Base-by-base conservation (phyloP, 164 flowering plant genomes). In the Hamamelis virginiana region DNA sequence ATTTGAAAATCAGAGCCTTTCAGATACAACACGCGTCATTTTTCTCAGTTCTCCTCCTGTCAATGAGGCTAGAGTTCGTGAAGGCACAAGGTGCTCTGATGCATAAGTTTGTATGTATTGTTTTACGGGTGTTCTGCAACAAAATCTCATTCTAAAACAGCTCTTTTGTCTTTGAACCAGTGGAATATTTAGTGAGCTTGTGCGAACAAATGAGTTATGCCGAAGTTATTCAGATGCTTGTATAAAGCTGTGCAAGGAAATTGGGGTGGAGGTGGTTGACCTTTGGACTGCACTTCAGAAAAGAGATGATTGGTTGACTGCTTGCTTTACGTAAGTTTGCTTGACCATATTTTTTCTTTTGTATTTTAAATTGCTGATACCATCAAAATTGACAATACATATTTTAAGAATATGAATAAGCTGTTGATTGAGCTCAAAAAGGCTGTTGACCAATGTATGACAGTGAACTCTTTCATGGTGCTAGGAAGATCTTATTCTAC, bases 181-280 rank as follows among this genome's bases (percentile, higher is more conserved):
- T 74, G 50, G 28, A 62, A 1, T 57, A 14, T 79, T 91, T 16
- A 83, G 91, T 45, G 78, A 80, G 52, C 70, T 90, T 48, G 86
- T 75, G 41, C 84, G 99, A 46, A 85, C 96, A 75, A 95, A 95
- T 79, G 93, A 90, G 68, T 66, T 75, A 6, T 91, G 94, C 75
- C 70, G 76, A 72, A 71, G 19, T 55, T 92, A 95, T 77, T 87
- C 99, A 46, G 96, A 92, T 57, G 98, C 98, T 60, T 90, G 94
- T 73, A 69, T 89, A 76, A 80, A 85, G 59, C 62, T 92, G 72
- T 87, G 97, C 79, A 50, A 63, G 66, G 97, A 95, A 77, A 69
- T 88, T 83, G 88, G 65, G n/a, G 21, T 95, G 57, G 79, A 88
- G 74, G 94, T 78, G 11, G 70, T 95, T 70, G 92, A 92, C 83